Evolutionary conservation across 2,329 filamentous ascomycete species (phyloP), one percentile per base, ranked within the genome.

Genomic region (Fusarium haematococcum): DNA sequence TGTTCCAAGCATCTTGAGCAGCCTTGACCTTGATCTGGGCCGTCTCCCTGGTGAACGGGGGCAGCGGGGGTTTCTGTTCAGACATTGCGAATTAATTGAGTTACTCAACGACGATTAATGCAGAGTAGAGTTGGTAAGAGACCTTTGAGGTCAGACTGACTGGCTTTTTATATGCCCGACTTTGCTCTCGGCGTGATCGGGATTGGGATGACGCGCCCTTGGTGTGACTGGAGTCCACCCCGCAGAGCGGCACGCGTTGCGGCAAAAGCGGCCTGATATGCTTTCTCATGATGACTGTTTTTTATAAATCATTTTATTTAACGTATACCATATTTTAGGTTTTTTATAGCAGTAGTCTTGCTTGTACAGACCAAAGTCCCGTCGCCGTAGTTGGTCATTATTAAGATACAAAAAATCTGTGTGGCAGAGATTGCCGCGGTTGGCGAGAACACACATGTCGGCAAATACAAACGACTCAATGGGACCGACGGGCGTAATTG

Each of bases 1-100:
- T 92, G 79, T 97, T 97, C 95, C 95, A 97, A 4, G 92, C 86
- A 80, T 94, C 90, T 80, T 97, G 95, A 0, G 94, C 94, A 20
- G 91, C 92, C 84, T 97, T 97, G 72, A 97, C 94, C 81, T 97
- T 97, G 68, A 87, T 85, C 18, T 85, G 85, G 3, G 95, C 95
- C 1, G 91, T 92, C 79, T 94, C 92, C 35, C 84, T 84, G 4
- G 91, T 96, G 81, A 95, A 97, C 0, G 94, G 94, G 5, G 95
- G 94, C 50, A 86, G 85, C 0, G 89, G 89, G 3, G 86, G 77
- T 67, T 70, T 74, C 52, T 72, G 74, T 45, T 80, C 71, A 16
- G 67, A 14, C 71, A 73, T 73, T 4, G 9, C 37, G 32, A 4
- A n/a, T 50, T n/a, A 25, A n/a, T 2, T 18, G 54, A 39, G 48